Evolutionary conservation across 2,329 filamentous ascomycete genomes (phyloP).

Genomic region (Phialocephala sp.): DNA sequence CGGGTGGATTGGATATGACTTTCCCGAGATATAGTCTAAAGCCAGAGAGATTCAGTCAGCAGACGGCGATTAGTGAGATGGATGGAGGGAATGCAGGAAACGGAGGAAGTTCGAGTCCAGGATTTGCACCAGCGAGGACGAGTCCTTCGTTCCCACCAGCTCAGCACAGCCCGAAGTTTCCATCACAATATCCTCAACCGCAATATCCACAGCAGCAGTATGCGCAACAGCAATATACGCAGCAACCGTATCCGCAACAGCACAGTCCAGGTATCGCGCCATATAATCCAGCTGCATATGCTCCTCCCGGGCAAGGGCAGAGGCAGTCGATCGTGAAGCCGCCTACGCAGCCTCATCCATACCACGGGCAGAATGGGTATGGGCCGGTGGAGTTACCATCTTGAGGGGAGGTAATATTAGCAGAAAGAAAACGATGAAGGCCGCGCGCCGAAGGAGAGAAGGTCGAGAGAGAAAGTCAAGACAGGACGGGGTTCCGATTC

Average conservation of each 20-base stretch:
- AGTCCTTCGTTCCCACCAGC: background rate
- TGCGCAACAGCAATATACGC: background rate
- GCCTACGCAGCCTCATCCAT: slow-evolving; percentile 1
- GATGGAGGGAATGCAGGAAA: slow-evolving; percentile 21
- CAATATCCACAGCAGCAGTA: background rate
- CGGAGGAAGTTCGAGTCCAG: slow-evolving; percentile 6
- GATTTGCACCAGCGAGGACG: slow-evolving; percentile 1
- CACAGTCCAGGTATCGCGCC: slow-evolving; percentile 3
- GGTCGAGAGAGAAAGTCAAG: background rate
- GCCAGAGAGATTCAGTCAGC: slow-evolving; percentile 20
- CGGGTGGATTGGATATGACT: slow-evolving; percentile 17
- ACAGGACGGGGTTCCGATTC: background rate
- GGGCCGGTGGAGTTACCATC: background rate
- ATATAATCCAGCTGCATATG: slow-evolving; percentile 7
- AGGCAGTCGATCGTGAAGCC: background rate
- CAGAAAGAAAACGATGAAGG: background rate
- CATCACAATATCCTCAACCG: background rate
- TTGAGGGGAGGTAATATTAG: background rate
- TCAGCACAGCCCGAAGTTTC: background rate
- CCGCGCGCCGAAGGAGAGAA: background rate
- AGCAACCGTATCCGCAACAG: slow-evolving; percentile 1
- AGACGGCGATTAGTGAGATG: slow-evolving; percentile 30
- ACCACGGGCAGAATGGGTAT: slow-evolving; percentile 4
- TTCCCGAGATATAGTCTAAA: slow-evolving; percentile 23
- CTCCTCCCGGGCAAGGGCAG: background rate